Evolutionary conservation across 73 alveolate genomes (phyloP).

Genomic region (Paramecium bursaria): DNA sequence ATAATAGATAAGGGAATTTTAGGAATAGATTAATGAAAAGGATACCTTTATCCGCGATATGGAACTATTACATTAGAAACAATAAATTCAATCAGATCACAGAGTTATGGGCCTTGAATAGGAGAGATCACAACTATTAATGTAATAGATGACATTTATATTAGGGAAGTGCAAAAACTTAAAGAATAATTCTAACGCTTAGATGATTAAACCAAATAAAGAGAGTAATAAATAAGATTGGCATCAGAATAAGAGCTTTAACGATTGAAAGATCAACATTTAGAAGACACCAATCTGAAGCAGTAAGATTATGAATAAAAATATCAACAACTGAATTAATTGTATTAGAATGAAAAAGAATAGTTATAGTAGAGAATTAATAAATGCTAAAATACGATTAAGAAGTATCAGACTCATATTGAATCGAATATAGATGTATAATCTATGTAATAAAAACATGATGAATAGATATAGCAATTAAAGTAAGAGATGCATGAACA

Average conservation of each 20-base stretch:
- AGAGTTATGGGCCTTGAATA: conserved; percentile 7
- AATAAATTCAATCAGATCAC: conserved; percentile 42
- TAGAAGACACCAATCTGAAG: conserved; percentile 14
- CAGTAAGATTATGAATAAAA: conserved; percentile 38
- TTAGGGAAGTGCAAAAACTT: not conserved
- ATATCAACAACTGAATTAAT: conserved; percentile 20
- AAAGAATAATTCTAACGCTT: not conserved
- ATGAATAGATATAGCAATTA: conserved; percentile 17
- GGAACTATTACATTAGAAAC: not conserved
- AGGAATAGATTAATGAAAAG: conserved; percentile 22
- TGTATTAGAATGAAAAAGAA: conserved; percentile 52
- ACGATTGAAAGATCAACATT: conserved; percentile 7
- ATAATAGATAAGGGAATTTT: not conserved
- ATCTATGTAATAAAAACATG: conserved; percentile 18
- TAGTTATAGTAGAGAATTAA: conserved; percentile 18
- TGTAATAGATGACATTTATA: too few relatives aligned
- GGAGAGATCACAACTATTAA: conserved; percentile 22
- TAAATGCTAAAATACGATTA: conserved; percentile 39
- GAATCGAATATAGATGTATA: conserved; percentile 14
- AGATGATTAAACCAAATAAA: conserved; percentile 28
- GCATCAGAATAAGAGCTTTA: conserved; percentile 37
- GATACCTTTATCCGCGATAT: not conserved
- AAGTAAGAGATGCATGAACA: conserved; percentile 48
- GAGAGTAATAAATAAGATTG: not conserved
- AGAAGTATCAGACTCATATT: conserved; percentile 51